A percentile compares a stretch with the other conserved stretches of the same genome.
Conservation (phyloP, 2,329 filamentous ascomycete species). For the Thielaviopsis musarum region DNA sequence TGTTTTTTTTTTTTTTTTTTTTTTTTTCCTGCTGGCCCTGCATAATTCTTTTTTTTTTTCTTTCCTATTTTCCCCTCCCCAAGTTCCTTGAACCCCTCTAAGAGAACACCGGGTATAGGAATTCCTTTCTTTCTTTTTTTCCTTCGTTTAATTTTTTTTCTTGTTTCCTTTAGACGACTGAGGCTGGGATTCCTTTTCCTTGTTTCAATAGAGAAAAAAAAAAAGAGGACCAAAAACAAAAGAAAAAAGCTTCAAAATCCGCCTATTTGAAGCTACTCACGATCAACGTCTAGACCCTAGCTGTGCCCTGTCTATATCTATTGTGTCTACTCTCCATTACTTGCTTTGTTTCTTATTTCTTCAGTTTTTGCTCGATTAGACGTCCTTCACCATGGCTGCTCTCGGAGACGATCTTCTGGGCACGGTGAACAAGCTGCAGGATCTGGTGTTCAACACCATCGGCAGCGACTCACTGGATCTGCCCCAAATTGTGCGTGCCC, state of each 20-base stretch:
- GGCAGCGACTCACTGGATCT: conserved; percentile 95
- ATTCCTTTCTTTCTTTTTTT: not conserved
- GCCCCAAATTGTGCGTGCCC: conserved; percentile 74
- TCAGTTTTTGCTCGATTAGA: not conserved
- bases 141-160: not conserved
- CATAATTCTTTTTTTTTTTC: not conserved
- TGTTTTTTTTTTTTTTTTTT: not conserved
- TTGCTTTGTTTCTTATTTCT: conserved; percentile 3
- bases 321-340: not conserved
- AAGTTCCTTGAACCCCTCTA: not conserved
- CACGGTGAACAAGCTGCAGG: conserved; percentile 96
- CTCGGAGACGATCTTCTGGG: conserved; percentile 89
- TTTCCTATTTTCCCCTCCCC: not conserved
- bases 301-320: not conserved
- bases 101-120: not conserved
- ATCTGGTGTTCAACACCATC: conserved; percentile 98
- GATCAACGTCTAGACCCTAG: not conserved
- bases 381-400: conserved; percentile 55
- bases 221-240: not conserved
- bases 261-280: not conserved
- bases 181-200: not conserved
- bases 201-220: not conserved
- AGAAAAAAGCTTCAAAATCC: not conserved
- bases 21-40: not conserved
- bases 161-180: not conserved